phyloP scores from a whole-genome alignment of 805 yeast genomes.

The Nadsonia fulvescens region DNA sequence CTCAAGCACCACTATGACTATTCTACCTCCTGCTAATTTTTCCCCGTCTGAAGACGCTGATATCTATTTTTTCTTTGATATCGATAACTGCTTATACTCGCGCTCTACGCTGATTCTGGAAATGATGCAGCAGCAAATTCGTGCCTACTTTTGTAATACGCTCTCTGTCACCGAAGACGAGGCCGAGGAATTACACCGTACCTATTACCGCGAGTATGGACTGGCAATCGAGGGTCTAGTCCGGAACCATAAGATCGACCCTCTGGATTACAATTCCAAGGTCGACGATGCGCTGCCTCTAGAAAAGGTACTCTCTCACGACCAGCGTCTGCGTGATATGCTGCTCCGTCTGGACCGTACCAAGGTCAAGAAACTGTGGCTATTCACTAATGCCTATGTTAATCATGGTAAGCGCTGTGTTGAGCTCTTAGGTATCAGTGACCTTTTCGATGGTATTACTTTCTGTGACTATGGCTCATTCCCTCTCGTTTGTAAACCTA shows the following conservation, averaged over 20 bases:
- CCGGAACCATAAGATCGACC: constrained; percentile 49
- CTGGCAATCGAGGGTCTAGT: constrained; percentile 82
- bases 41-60: constrained; percentile 10
- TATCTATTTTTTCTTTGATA: constrained; percentile 60
- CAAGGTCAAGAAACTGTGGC: constrained; percentile 63
- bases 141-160: constrained; percentile 53
- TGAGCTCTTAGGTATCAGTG: constrained; percentile 71
- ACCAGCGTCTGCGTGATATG: constrained; percentile 18
- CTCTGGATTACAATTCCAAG: constrained; percentile 67
- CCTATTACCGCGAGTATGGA: constrained; percentile 76
- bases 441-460: constrained; percentile 83
- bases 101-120: constrained; percentile 64
- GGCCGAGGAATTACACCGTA: constrained; percentile 52
- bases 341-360: constrained; percentile 22
- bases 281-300: constrained; percentile 90
- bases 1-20: too few relatives aligned
- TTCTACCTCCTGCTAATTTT: too few relatives aligned
- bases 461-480: constrained; percentile 63
- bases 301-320: constrained; percentile 54
- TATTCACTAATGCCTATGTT: constrained; percentile 86
- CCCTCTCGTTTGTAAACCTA: constrained; percentile 78
- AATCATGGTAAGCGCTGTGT: constrained; percentile 76
- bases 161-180: constrained; percentile 49
- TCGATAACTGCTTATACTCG: constrained; percentile 78
- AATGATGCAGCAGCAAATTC: constrained; percentile 74